phyloP scores from a whole-genome alignment of 192 early-diverging fungal genomes.

The Rhizophagus prolifer region DNA sequence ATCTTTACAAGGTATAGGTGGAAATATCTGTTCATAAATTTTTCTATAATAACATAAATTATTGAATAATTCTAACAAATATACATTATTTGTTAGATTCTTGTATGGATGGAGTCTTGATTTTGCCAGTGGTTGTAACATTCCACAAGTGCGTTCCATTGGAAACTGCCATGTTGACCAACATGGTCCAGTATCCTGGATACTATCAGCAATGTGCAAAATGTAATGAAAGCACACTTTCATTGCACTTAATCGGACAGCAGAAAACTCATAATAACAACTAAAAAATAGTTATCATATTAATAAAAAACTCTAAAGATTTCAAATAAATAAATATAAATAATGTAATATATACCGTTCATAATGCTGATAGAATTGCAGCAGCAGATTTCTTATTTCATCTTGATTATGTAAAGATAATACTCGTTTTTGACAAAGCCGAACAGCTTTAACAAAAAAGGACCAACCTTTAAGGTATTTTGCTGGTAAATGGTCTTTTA shows the following conservation, averaged over 20 bases:
- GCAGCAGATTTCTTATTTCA: not conserved
- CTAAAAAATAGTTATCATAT: too few species aligned
- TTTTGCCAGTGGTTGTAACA: not conserved
- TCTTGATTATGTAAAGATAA: not conserved
- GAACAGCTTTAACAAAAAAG: not conserved
- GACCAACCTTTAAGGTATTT: not conserved
- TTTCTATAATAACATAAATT: not conserved
- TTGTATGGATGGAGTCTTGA: not conserved
- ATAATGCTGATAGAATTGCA: not conserved
- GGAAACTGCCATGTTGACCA: not conserved
- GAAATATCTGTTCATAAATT: too few species aligned
- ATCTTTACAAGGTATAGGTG: too few species aligned
- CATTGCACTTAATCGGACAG: not conserved
- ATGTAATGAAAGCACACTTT: not conserved
- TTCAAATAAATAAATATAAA: too few species aligned
- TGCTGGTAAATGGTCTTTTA: not conserved
- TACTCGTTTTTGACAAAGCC: not conserved
- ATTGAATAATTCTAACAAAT: not conserved
- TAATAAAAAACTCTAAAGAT: too few species aligned
- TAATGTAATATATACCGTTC: not conserved
- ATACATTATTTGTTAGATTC: conserved; percentile 9
- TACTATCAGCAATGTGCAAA: not conserved
- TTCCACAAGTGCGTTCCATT: not conserved
- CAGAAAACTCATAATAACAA: not conserved
- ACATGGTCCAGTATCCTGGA: not conserved